These are phyloP conservation scores for Pythium volutum DNA, from an alignment of 352 stramenopile genomes.

Conservation along the genomic window DNA sequence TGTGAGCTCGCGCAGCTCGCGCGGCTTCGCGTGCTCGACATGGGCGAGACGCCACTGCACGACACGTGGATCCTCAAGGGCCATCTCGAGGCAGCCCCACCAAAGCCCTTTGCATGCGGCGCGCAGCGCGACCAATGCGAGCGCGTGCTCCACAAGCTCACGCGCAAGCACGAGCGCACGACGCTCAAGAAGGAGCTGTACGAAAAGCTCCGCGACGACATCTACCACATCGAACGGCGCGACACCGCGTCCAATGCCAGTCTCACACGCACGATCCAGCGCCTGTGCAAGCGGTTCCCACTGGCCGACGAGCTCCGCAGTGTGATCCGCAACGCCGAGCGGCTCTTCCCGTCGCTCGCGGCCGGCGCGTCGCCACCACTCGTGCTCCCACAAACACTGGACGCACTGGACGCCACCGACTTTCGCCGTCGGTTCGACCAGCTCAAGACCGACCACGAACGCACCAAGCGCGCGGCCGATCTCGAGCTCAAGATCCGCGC, in stretches of 20 bases:
- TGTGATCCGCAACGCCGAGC: slow-evolving; percentile 78
- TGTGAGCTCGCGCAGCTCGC: slow-evolving; percentile 62
- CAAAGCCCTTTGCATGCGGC: slow-evolving; percentile 1
- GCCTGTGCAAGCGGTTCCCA: slow-evolving; percentile 59
- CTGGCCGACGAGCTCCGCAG: slow-evolving; percentile 66
- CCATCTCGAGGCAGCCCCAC: slow-evolving; percentile 28
- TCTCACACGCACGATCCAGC: slow-evolving; percentile 41
- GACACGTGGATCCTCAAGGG: slow-evolving; percentile 50
- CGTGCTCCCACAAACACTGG: neutral
- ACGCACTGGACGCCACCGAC: slow-evolving; percentile 23
- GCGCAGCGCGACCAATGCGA: slow-evolving; percentile 33
- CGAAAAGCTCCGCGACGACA: slow-evolving; percentile 52
- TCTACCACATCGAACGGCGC: slow-evolving; percentile 53
- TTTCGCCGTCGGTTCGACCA: slow-evolving; percentile 40
- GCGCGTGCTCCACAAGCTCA: slow-evolving; percentile 52
- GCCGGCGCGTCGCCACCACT: slow-evolving; percentile 32
- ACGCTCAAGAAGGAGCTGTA: slow-evolving; percentile 55
- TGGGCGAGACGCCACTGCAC: slow-evolving; percentile 68
- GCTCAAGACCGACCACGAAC: slow-evolving; percentile 46
- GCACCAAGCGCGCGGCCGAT: slow-evolving; percentile 79
- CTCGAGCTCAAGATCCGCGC: slow-evolving; percentile 88
- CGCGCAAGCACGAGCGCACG: slow-evolving; percentile 59
- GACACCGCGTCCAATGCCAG: slow-evolving; percentile 22
- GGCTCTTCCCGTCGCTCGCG: slow-evolving; percentile 55
- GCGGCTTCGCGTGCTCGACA: slow-evolving; percentile 65